Percentiles rank a stretch among this genome's conserved stretches.
phyloP scores from a whole-genome alignment of 2,329 filamentous ascomycete species.

The Ophiostoma sp. region DNA sequence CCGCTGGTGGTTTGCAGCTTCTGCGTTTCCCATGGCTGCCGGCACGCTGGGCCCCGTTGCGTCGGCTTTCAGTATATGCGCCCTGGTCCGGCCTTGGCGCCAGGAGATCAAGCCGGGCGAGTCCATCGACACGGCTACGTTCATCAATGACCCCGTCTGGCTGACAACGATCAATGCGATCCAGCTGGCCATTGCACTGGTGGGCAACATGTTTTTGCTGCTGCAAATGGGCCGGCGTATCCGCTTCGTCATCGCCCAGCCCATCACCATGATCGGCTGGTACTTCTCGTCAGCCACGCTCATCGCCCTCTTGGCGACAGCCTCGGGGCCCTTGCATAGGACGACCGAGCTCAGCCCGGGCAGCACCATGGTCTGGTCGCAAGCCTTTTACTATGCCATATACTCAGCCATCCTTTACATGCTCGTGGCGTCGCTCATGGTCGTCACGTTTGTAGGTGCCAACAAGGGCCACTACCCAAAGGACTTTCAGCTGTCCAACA shows the following conservation, averaged over 20 bases:
- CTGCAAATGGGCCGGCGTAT: conserved; percentile 80
- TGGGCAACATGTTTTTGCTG: conserved; percentile 75
- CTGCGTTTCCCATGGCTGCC: conserved; percentile 70
- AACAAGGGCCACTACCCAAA: conserved; percentile 64
- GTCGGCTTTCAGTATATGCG: conserved; percentile 81
- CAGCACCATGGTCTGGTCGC: conserved; percentile 60
- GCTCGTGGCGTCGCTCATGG: conserved; percentile 68
- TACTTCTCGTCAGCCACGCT: conserved; percentile 60
- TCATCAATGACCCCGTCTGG: conserved; percentile 63
- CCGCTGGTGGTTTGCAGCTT: conserved; percentile 60
- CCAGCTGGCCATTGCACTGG: conserved; percentile 68
- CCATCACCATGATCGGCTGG: conserved; percentile 79
- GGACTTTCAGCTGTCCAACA: conserved; percentile 71
- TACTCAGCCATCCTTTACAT: conserved; percentile 77
- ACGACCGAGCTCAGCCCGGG: conserved; percentile 30
- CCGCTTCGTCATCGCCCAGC: conserved; percentile 75
- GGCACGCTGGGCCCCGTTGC: conserved; percentile 81
- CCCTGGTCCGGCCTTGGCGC: conserved; percentile 76
- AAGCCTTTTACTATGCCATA: conserved; percentile 83
- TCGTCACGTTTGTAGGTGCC: conserved; percentile 75
- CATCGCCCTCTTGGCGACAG: conserved; percentile 60
- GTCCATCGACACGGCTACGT: conserved; percentile 45
- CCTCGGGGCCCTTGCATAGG: conserved; percentile 50
- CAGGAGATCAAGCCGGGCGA: conserved; percentile 48
- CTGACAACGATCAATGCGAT: conserved; percentile 69